These are phyloP conservation scores for Phytophthora europaea DNA, from an alignment of 352 stramenopile species.

Conservation along the genomic window DNA sequence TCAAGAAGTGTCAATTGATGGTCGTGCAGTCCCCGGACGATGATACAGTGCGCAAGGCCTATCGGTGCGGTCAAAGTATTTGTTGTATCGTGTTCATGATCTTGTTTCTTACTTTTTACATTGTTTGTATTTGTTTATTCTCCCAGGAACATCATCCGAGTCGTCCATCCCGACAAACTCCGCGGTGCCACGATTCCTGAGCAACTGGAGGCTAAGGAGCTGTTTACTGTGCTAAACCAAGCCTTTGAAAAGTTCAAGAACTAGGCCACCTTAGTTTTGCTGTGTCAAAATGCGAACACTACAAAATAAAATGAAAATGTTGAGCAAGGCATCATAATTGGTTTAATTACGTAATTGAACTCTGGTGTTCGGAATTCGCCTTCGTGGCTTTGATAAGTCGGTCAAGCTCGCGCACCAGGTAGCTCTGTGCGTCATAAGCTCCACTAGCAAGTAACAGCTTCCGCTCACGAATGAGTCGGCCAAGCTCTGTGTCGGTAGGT, in stretches of 20 bases:
- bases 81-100: constrained; percentile 6
- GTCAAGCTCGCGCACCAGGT: constrained; percentile 75
- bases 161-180: constrained; percentile 91
- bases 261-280: constrained; percentile 29
- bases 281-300: neutral
- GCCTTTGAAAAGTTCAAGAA: constrained; percentile 90
- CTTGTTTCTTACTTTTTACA: no score
- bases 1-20: constrained; percentile 82
- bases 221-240: constrained; percentile 91
- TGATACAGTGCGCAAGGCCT: constrained; percentile 86
- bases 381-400: constrained; percentile 54
- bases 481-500: constrained; percentile 41
- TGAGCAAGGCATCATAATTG: constrained; percentile 14
- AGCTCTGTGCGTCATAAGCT: constrained; percentile 68
- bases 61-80: constrained; percentile 54
- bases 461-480: constrained; percentile 60
- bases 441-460: constrained; percentile 70
- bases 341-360: constrained; percentile 9
- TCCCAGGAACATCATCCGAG: constrained; percentile 85
- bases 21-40: constrained; percentile 84
- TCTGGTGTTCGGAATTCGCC: constrained; percentile 34
- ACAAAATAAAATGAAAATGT: constrained; percentile 22
- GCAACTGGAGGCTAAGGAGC: constrained; percentile 85
- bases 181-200: constrained; percentile 78
- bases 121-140: neutral